phyloP scores from a whole-genome alignment of 495 filamentous ascomycete genomes.

The Chaetomium tenue region DNA sequence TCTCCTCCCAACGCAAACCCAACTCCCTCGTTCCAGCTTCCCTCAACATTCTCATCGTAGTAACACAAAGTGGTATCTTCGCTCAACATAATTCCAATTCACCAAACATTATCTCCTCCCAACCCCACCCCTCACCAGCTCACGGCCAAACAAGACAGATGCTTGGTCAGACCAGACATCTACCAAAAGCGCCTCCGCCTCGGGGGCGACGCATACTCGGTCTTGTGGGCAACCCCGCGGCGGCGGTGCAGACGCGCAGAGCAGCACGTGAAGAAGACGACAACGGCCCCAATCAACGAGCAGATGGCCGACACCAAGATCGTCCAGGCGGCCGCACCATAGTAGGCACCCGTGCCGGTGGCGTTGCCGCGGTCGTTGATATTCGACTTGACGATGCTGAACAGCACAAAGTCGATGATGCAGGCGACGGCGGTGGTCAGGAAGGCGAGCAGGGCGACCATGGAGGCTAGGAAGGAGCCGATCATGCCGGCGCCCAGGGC shows the following conservation, averaged over 20 bases:
- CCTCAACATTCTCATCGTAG: not conserved
- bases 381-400: conserved; percentile 51
- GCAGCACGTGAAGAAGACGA: conserved; percentile 61
- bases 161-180: not conserved
- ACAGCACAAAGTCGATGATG: conserved; percentile 56
- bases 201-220: conserved; percentile 21
- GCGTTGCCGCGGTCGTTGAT: conserved; percentile 42
- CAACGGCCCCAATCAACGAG: conserved; percentile 52
- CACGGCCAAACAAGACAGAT: not conserved
- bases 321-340: conserved; percentile 52
- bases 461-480: conserved; percentile 50
- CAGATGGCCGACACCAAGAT: conserved; percentile 50
- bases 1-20: not conserved
- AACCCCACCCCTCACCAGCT: not conserved
- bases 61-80: not conserved
- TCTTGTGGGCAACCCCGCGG: conserved; percentile 16
- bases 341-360: conserved; percentile 41
- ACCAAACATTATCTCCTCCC: not conserved
- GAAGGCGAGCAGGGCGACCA: conserved; percentile 53
- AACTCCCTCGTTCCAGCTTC: not conserved
- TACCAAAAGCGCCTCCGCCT: conserved; percentile 18
- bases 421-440: conserved; percentile 54
- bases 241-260: conserved; percentile 38
- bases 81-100: conserved; percentile 2
- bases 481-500: conserved; percentile 53